Base-by-base conservation (phyloP, 192 early-diverging fungal genomes). In the Chytriomyces confervae region DNA sequence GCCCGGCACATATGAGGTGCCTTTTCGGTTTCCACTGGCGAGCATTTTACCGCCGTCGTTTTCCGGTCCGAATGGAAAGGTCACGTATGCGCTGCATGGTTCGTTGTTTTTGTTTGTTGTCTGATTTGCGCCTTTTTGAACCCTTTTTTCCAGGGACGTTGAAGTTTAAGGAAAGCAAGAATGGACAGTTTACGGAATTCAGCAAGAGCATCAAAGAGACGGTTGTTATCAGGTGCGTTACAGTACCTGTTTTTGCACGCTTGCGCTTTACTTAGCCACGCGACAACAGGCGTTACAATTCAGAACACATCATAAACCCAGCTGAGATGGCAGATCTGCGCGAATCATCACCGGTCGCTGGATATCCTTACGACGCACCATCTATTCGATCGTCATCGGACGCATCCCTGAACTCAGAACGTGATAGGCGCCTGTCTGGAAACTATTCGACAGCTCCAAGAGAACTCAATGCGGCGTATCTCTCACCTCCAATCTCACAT, bases 1-100 rank as follows among this genome's bases (percentile, higher is more conserved):
- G 36, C 72, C 72, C 6, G 75, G 75, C 20, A 67, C 62, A 13
- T 76, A 76, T 50, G 75, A 76, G 18, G 65, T 76, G 46, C 75
- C 75, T 4, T 76, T 76, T 50, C 46, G 44, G 10, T 76, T 76
- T 10, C 23, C 75, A 1, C 65, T 76, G 2, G 47, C 62, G 45
- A 24, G 7, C n/a, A 67, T 66, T 29, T 51, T 76, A 46, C 75
- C 75, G 47, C 75, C 75, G 10, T 66, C 63, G 16, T 76, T 76
- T 45, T 18, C 23, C 5, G 64, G 64, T 24, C 0, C 13, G 16
- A 45, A 66, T 7, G 62, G 63, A 7, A 7, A 4, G 8, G 65
- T 76, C 50, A 7, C 47, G 2, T 76, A 76, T 36, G 27, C 27
- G 0, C 46, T 76, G 48, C 8, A 46, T 47, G 75, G 75, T 76